A percentile compares a stretch with the other conserved stretches of the same genome.
Evolutionary conservation across 129 eudicot species (phyloP).

Genomic region (Helianthus tuberosus): DNA sequence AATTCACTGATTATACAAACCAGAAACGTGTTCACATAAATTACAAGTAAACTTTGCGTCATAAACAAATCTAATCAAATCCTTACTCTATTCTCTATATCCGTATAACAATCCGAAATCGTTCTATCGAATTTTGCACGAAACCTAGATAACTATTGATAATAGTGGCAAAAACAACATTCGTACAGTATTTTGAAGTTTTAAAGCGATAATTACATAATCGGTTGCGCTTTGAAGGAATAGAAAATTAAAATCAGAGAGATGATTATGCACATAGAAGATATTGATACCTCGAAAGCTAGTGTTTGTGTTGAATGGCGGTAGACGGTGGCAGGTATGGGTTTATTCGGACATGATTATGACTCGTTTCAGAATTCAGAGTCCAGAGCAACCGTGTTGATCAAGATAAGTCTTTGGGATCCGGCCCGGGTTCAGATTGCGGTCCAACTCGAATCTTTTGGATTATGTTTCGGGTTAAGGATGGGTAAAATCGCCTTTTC

Average conservation of each 20-base stretch:
- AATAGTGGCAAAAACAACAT: neutral
- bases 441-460: constrained; percentile 8
- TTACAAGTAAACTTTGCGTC: constrained; percentile 19
- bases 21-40: neutral
- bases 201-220: constrained; percentile 6
- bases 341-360: constrained; percentile 25
- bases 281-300: constrained; percentile 5
- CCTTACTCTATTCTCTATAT: neutral
- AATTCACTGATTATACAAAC: neutral
- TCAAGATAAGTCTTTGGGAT: neutral
- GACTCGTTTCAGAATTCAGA: constrained; percentile 13
- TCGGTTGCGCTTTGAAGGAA: neutral
- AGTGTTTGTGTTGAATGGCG: constrained; percentile 25
- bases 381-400: neutral
- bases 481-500: no score
- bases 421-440: neutral
- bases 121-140: neutral
- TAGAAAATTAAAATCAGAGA: neutral
- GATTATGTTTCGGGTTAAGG: neutral
- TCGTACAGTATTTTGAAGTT: constrained; percentile 1
- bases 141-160: neutral
- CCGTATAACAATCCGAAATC: constrained; percentile 4
- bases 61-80: constrained; percentile 20
- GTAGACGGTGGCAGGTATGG: constrained; percentile 23
- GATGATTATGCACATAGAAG: neutral